Evolutionary conservation across 2,329 filamentous ascomycete species (phyloP).

Genomic region (Zasmidium angulare): DNA sequence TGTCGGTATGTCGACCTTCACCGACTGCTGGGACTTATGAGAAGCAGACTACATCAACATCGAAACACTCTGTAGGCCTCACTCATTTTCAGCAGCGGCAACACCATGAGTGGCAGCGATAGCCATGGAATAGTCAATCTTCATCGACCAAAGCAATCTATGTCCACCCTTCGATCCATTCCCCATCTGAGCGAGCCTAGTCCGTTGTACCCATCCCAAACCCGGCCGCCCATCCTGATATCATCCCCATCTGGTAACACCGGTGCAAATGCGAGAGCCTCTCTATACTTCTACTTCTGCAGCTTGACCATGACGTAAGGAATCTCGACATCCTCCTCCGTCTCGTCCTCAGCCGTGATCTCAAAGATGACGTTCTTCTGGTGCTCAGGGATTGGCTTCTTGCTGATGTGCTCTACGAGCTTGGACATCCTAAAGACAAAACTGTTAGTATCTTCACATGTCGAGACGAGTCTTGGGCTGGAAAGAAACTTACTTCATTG

Average conservation of each 20-base stretch:
- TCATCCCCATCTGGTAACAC: neutral
- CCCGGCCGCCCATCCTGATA: neutral
- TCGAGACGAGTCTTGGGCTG: neutral
- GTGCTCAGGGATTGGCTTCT: constrained; percentile 85
- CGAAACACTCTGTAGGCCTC: no score
- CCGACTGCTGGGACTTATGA: no score
- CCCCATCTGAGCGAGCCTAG: no score
- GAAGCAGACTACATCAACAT: no score
- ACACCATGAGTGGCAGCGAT: neutral
- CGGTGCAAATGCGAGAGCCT: neutral
- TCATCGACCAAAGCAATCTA: neutral
- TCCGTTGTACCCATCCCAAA: no score
- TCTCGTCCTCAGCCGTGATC: constrained; percentile 84
- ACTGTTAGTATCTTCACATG: neutral
- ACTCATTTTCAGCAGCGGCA: no score
- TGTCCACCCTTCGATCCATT: neutral
- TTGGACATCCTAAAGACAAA: constrained; percentile 70
- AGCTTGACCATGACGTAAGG: constrained; percentile 93
- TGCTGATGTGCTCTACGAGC: constrained; percentile 83
- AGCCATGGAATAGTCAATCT: neutral
- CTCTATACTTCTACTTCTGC: constrained; percentile 37
- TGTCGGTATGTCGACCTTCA: no score
- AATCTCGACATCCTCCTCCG: constrained; percentile 92
- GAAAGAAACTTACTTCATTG: constrained; percentile 68
- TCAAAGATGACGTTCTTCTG: constrained; percentile 97